Conservation (phyloP, 345 rosid species). For the Salix koriyanagi region DNA sequence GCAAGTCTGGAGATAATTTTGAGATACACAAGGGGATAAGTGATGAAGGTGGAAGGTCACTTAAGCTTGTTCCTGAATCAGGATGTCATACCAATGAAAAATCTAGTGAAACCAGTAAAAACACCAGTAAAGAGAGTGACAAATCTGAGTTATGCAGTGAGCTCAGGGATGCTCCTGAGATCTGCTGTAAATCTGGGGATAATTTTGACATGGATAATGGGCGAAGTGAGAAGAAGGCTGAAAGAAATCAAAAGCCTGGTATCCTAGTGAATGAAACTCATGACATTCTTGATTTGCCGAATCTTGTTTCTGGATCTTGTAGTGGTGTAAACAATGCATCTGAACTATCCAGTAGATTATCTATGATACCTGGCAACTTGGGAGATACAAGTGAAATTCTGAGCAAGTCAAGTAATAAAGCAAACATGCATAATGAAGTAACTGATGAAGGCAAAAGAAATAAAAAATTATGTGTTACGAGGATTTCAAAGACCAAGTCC, state of each 20-base stretch:
- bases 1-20: slow-evolving; percentile 11
- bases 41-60: slow-evolving; percentile 22
- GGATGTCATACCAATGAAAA: slow-evolving; percentile 40
- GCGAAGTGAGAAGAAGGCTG: slow-evolving; percentile 34
- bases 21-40: slow-evolving; percentile 16
- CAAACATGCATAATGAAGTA: slow-evolving; percentile 34
- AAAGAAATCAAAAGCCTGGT: slow-evolving; percentile 30
- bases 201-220: slow-evolving; percentile 28
- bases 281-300: slow-evolving; percentile 25
- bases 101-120: slow-evolving; percentile 21
- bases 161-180: slow-evolving; percentile 38
- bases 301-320: slow-evolving; percentile 35
- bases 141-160: slow-evolving; percentile 20
- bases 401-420: slow-evolving; percentile 35
- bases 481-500: slow-evolving; percentile 64
- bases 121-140: slow-evolving; percentile 24
- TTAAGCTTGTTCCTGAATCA: slow-evolving; percentile 32
- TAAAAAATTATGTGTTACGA: slow-evolving; percentile 58
- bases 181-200: slow-evolving; percentile 26
- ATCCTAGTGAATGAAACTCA: slow-evolving; percentile 37
- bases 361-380: slow-evolving; percentile 34
- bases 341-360: slow-evolving; percentile 35
- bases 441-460: slow-evolving; percentile 45
- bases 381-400: slow-evolving; percentile 39
- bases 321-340: slow-evolving; percentile 29